These are phyloP conservation scores for Trichoderma afroharzianum DNA, from an alignment of 2,329 filamentous ascomycete genomes.

Conservation along the genomic window DNA sequence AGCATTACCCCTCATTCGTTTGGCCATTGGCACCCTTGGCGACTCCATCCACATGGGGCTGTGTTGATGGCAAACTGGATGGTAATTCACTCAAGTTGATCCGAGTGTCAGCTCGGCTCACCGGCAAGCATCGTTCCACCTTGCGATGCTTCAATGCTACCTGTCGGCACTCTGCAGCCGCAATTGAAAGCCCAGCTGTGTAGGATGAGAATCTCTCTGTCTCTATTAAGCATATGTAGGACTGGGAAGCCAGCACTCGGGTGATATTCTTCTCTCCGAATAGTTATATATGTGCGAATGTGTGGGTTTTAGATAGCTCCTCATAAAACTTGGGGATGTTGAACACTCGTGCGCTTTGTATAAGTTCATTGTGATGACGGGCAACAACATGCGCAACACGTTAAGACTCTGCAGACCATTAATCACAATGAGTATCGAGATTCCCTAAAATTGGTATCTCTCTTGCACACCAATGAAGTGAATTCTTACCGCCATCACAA, in stretches of 20 bases:
- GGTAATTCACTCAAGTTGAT: background rate
- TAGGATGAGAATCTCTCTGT: background rate
- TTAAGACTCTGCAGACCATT: background rate
- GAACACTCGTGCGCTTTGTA: background rate
- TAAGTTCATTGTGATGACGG: background rate
- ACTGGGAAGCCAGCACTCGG: background rate
- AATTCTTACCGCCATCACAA: background rate
- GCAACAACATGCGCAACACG: background rate
- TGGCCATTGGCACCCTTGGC: background rate
- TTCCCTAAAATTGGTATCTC: background rate
- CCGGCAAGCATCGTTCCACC: background rate
- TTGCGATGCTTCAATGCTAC: background rate
- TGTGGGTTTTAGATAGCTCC: background rate
- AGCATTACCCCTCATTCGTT: background rate
- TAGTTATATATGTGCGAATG: background rate
- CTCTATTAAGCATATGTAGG: background rate
- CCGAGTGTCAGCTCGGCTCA: background rate
- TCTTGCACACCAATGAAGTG: background rate
- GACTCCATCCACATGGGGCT: background rate
- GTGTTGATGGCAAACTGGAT: background rate
- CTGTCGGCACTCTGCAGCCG: background rate
- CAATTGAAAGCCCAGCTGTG: background rate
- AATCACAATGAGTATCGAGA: background rate
- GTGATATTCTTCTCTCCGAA: background rate
- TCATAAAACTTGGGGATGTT: background rate